Evolutionary conservation across 495 filamentous ascomycete genomes (phyloP), one percentile per base, ranked within the genome.

Genomic region (Tuber brumale): DNA sequence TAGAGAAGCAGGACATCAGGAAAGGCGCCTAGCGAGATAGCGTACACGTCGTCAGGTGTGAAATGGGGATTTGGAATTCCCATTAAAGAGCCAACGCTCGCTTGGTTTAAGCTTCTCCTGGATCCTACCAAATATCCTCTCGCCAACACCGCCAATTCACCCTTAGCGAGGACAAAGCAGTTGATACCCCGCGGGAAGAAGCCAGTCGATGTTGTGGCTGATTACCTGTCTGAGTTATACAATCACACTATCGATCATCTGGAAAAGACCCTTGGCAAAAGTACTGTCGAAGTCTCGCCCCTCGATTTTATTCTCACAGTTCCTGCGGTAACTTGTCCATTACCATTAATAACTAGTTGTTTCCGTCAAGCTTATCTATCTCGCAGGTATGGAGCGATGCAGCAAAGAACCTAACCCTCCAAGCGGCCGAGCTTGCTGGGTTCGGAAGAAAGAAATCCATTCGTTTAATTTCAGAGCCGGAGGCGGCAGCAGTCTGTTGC

Each of bases 381-480:
- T 51, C 72, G 12, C 27, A 73, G 72, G 85, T 89, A 0, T 90
- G 87, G 88, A 86, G 85, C 23, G 87, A 88, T 69, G 83, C 81
- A 42, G 87, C 86, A 8, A 89, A 88, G 74, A 81, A 88, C 46
- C 74, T 78, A 39, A 89, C 87, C 3, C 71, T 86, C 39, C 72
- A 81, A 41, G 87, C 87, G 27, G 88, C 86, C 1, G 72, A 83
- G 71, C 76, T 77, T 21, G 89, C 89, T 0, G 89, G 89, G 0
- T 85, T 92, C 72, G 86, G 85, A 10, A 82, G 80, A 9, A 82
- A 84, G 42, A 80, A 86, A 61, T 83, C 83, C 42, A 80, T 90
- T 70, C 84, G 83, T 48, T 77, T 91, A 18, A 86, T 91, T 18
- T 88, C 88, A 1, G 90, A 91, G 80, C 90, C 90, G 0, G 90